Conservation (phyloP, 2,329 filamentous ascomycete species). For the Coleophoma eucalyptorum region DNA sequence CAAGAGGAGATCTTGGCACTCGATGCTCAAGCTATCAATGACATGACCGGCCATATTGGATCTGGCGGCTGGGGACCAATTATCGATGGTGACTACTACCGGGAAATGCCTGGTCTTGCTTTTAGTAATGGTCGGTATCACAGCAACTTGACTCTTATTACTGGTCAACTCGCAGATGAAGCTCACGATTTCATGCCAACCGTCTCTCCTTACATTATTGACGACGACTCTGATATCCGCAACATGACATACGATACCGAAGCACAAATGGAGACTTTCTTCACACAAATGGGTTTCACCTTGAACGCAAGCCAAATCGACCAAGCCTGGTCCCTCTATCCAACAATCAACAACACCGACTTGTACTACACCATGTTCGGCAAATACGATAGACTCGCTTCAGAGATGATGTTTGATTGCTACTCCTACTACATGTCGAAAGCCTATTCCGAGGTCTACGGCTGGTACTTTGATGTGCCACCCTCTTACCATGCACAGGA, state of each 20-base stretch:
- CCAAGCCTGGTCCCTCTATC: conserved; percentile 1
- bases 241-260: conserved; percentile 1
- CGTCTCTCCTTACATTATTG: conserved; percentile 2
- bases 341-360: conserved; percentile 3
- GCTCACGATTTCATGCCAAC: conserved; percentile 2
- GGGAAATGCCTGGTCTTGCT: neutral
- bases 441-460: neutral
- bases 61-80: conserved; percentile 1
- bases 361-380: conserved; percentile 4
- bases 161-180: conserved; percentile 1
- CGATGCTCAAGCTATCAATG: conserved; percentile 1
- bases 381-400: conserved; percentile 1
- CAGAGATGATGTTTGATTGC: neutral
- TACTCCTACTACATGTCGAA: conserved; percentile 1
- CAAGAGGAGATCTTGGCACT: conserved; percentile 1
- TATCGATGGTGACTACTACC: conserved; percentile 1
- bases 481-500: conserved; percentile 3
- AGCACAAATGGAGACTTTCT: conserved; percentile 1
- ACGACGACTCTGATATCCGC: neutral
- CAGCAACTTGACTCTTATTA: neutral
- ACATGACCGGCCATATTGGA: conserved; percentile 2
- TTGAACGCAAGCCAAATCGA: neutral
- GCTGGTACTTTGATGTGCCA: conserved; percentile 2
- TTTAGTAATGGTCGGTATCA: neutral
- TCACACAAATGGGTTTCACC: neutral